phyloP scores from a whole-genome alignment of 148 eudicot genomes.

The Nepenthes gracilis region DNA sequence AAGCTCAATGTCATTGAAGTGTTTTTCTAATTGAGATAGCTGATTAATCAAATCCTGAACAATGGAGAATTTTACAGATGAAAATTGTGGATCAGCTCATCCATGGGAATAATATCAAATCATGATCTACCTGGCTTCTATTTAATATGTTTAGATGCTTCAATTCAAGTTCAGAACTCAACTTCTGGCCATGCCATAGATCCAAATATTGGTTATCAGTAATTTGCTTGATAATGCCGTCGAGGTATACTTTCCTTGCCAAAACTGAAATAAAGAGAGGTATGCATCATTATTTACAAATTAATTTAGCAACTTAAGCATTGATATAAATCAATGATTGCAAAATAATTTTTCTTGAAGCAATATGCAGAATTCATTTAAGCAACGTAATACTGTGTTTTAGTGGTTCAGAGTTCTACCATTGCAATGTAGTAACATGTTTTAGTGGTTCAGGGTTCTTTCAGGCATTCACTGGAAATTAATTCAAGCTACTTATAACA shows the following conservation, averaged over 20 bases:
- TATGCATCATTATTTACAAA: not conserved
- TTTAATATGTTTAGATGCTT: constrained; percentile 45
- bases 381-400: too few relatives aligned
- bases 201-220: constrained; percentile 75
- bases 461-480: too few relatives aligned
- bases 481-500: too few relatives aligned
- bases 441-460: too few relatives aligned
- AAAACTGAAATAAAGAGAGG: constrained; percentile 37
- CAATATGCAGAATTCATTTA: too few relatives aligned
- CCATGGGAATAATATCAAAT: not conserved
- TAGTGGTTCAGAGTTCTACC: too few relatives aligned
- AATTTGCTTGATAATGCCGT: constrained; percentile 75
- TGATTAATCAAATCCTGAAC: constrained; percentile 63
- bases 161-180: constrained; percentile 82
- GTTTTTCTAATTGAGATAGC: constrained; percentile 72
- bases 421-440: too few relatives aligned
- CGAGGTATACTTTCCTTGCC: constrained; percentile 68
- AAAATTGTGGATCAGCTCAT: not conserved
- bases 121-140: constrained; percentile 50
- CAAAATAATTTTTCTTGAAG: too few relatives aligned
- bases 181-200: constrained; percentile 74
- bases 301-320: too few relatives aligned
- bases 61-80: constrained; percentile 5
- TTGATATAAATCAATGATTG: too few relatives aligned
- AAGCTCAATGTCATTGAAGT: constrained; percentile 77